These are phyloP conservation scores for Talaromyces sp. DNA, from an alignment of 2,329 filamentous ascomycete genomes.

Conservation along the genomic window DNA sequence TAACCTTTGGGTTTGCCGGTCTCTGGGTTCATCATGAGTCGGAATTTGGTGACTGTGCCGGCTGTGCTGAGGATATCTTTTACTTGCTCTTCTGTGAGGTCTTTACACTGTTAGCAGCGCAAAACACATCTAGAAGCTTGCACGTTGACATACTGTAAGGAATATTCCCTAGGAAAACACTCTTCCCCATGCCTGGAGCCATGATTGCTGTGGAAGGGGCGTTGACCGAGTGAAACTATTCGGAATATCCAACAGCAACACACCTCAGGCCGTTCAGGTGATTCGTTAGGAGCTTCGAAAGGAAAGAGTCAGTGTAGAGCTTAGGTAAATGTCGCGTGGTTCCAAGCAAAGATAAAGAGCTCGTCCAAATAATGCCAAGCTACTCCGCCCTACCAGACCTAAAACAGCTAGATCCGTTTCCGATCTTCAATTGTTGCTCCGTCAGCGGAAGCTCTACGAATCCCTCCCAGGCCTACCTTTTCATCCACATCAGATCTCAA, in stretches of 20 bases:
- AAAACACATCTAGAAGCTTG: neutral
- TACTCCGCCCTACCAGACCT: slow-evolving; percentile 11
- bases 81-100: slow-evolving; percentile 93
- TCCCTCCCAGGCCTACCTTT: slow-evolving; percentile 19
- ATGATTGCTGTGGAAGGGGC: slow-evolving; percentile 24
- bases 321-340: neutral
- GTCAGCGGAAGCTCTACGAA: slow-evolving; percentile 18
- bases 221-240: neutral
- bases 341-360: slow-evolving; percentile 1
- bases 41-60: slow-evolving; percentile 86
- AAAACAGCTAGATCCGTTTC: slow-evolving; percentile 10
- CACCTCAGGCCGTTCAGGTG: too few species aligned
- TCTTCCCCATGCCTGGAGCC: slow-evolving; percentile 45
- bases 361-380: slow-evolving; percentile 14
- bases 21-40: slow-evolving; percentile 91
- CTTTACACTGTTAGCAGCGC: slow-evolving; percentile 46
- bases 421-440: slow-evolving; percentile 23
- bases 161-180: slow-evolving; percentile 54
- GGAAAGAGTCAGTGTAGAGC: neutral
- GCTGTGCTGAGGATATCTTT: slow-evolving; percentile 87
- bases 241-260: neutral
- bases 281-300: too few species aligned
- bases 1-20: slow-evolving; percentile 94
- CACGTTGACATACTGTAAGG: slow-evolving; percentile 65
- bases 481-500: slow-evolving; percentile 21